These are phyloP conservation scores for Physcia stellaris DNA, from an alignment of 495 filamentous ascomycete genomes.

Conservation along the genomic window DNA sequence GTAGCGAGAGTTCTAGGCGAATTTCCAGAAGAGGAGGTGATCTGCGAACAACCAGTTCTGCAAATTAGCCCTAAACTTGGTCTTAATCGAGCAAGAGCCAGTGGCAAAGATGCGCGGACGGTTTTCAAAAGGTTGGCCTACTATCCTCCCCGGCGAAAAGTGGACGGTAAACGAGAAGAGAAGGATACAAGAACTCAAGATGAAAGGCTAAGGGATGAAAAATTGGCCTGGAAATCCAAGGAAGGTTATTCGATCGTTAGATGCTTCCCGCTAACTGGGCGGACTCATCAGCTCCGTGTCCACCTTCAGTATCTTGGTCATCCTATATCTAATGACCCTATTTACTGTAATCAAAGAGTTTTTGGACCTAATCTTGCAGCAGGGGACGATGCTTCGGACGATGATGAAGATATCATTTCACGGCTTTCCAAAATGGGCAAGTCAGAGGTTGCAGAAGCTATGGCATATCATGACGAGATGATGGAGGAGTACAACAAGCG, in stretches of 20 bases:
- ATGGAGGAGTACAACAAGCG: conserved; percentile 71
- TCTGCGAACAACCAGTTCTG: conserved; percentile 89
- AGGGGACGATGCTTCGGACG: conserved; percentile 50
- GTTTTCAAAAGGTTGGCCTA: conserved; percentile 84
- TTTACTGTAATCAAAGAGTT: conserved; percentile 86
- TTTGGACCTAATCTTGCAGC: conserved; percentile 71
- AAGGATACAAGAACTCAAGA: conserved; percentile 9
- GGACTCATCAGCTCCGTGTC: conserved; percentile 90
- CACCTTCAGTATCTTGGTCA: conserved; percentile 91
- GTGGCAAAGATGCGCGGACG: conserved; percentile 76
- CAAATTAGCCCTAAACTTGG: conserved; percentile 90
- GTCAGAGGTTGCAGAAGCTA: conserved; percentile 73
- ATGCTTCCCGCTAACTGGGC: conserved; percentile 82
- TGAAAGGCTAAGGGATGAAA: conserved; percentile 10
- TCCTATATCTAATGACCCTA: conserved; percentile 92
- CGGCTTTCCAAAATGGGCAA: conserved; percentile 85
- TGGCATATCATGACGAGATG: conserved; percentile 90
- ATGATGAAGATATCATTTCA: conserved; percentile 79
- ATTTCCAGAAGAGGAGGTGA: conserved; percentile 64
- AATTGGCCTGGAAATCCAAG: conserved; percentile 16
- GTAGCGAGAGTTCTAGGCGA: conserved; percentile 79
- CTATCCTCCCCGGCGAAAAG: conserved; percentile 46
- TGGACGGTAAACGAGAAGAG: conserved; percentile 19
- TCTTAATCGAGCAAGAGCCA: conserved; percentile 82
- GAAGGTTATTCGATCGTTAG: conserved; percentile 88